phyloP scores from a whole-genome alignment of 495 filamentous ascomycete species.

The Beverwykella pulmonaria region DNA sequence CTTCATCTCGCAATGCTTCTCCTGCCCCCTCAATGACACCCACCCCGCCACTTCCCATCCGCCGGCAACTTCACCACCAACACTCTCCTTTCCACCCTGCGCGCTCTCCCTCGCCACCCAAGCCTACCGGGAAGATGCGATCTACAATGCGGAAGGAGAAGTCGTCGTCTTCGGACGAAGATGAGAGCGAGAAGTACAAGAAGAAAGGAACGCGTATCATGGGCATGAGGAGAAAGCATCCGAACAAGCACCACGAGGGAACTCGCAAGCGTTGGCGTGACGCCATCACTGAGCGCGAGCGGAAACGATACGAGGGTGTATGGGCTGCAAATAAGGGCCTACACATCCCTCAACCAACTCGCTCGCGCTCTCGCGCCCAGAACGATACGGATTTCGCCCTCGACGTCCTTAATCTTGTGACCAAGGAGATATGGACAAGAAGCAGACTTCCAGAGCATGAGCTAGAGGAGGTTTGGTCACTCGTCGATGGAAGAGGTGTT shows the following conservation, averaged over 20 bases:
- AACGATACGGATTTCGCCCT: conserved; percentile 3
- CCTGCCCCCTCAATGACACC: conserved; percentile 48
- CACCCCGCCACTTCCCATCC: conserved; percentile 30
- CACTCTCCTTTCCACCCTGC: conserved; percentile 47
- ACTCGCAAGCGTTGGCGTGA: conserved; percentile 82
- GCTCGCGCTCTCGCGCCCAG: not conserved
- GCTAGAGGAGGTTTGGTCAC: conserved; percentile 80
- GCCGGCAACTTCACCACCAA: conserved; percentile 53
- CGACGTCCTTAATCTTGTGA: conserved; percentile 74
- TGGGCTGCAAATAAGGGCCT: conserved; percentile 92
- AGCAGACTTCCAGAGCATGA: conserved; percentile 68
- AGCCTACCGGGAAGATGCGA: conserved; percentile 53
- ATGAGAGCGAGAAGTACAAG: conserved; percentile 58
- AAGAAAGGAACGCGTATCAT: conserved; percentile 43
- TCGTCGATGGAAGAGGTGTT: conserved; percentile 68
- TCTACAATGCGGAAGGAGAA: conserved; percentile 72
- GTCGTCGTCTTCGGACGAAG: conserved; percentile 53
- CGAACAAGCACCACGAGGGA: conserved; percentile 87
- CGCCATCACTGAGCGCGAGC: conserved; percentile 72
- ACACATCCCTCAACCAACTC: conserved; percentile 31
- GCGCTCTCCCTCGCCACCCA: conserved; percentile 44
- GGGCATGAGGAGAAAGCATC: conserved; percentile 63
- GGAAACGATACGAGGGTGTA: conserved; percentile 92
- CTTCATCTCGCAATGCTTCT: conserved; percentile 67
- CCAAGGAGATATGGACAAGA: conserved; percentile 82